These are phyloP conservation scores for Syncephalastrum racemosum DNA, from an alignment of 371 early-diverging fungal genomes.

Conservation along the genomic window DNA sequence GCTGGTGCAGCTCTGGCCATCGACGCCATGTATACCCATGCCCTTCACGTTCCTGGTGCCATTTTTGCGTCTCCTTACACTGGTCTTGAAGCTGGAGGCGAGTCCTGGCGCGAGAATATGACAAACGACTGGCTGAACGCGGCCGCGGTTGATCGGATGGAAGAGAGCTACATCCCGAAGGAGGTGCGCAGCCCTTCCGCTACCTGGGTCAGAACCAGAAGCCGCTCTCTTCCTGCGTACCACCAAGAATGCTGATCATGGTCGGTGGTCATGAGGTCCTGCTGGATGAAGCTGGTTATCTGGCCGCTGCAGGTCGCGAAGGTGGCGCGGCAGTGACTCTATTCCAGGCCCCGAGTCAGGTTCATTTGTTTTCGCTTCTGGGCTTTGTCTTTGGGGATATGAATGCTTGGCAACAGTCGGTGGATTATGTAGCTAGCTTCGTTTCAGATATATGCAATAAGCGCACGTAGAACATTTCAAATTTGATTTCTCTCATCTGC, in stretches of 20 bases:
- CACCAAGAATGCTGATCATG: conserved; percentile 27
- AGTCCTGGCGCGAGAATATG: conserved; percentile 38
- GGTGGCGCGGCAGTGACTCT: conserved; percentile 33
- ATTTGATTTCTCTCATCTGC: too few relatives aligned
- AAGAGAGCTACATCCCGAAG: conserved; percentile 32
- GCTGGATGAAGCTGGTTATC: conserved; percentile 38
- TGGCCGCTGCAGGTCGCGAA: conserved; percentile 33
- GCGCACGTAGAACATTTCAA: too few relatives aligned
- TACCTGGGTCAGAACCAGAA: conserved; percentile 15
- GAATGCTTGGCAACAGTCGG: too few relatives aligned
- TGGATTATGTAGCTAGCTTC: too few relatives aligned
- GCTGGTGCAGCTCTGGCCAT: conserved; percentile 37
- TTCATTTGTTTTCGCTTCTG: conserved; percentile 40
- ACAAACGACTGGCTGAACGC: conserved; percentile 30
- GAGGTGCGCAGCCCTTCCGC: conserved; percentile 21
- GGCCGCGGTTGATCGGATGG: conserved; percentile 36
- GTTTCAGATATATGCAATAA: too few relatives aligned
- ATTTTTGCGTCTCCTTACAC: conserved; percentile 47
- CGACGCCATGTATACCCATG: conserved; percentile 29
- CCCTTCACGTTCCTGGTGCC: conserved; percentile 16
- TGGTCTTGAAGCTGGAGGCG: conserved; percentile 43
- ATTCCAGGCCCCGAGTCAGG: conserved; percentile 31
- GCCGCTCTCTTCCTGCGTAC: conserved; percentile 24
- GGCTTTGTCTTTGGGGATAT: conserved; percentile 20
- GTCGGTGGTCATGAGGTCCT: conserved; percentile 47